Percentiles rank a stretch among this genome's conserved stretches.
Evolutionary conservation across 2,329 filamentous ascomycete genomes (phyloP).

Genomic region (Epicoccum nigrum): DNA sequence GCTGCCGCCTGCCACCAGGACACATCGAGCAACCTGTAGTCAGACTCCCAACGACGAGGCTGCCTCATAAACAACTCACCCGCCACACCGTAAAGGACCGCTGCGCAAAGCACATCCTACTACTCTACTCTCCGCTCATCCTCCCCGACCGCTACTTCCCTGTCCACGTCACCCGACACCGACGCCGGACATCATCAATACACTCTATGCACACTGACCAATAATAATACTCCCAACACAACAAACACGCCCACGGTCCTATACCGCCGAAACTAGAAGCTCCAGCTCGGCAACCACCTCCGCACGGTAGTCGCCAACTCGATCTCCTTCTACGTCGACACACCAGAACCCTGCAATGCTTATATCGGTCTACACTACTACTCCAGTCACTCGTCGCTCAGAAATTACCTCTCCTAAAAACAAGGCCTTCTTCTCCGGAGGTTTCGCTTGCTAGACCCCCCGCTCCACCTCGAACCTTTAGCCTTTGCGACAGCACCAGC

Average conservation of each 20-base stretch:
- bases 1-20: constrained; percentile 37
- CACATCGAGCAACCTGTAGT: constrained; percentile 25
- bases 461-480: constrained; percentile 42
- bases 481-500: constrained; percentile 44
- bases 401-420: constrained; percentile 46
- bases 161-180: constrained; percentile 31
- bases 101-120: background rate
- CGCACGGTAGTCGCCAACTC: constrained; percentile 34
- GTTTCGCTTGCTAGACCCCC: constrained; percentile 47
- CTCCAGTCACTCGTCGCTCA: constrained; percentile 54
- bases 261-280: constrained; percentile 31
- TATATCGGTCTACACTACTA: constrained; percentile 37
- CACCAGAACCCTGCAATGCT: constrained; percentile 43
- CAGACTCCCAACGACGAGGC: constrained; percentile 25
- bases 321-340: constrained; percentile 36
- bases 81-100: constrained; percentile 5
- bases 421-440: constrained; percentile 49
- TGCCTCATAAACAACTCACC: constrained; percentile 18
- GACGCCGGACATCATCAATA: constrained; percentile 22
- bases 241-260: constrained; percentile 13
- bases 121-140: constrained; percentile 18
- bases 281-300: constrained; percentile 36
- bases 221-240: constrained; percentile 36
- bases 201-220: constrained; percentile 28
- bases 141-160: constrained; percentile 38